Evolutionary conservation across 177 flowering plant genomes (phyloP).

Genomic region (Telopea speciosissima): DNA sequence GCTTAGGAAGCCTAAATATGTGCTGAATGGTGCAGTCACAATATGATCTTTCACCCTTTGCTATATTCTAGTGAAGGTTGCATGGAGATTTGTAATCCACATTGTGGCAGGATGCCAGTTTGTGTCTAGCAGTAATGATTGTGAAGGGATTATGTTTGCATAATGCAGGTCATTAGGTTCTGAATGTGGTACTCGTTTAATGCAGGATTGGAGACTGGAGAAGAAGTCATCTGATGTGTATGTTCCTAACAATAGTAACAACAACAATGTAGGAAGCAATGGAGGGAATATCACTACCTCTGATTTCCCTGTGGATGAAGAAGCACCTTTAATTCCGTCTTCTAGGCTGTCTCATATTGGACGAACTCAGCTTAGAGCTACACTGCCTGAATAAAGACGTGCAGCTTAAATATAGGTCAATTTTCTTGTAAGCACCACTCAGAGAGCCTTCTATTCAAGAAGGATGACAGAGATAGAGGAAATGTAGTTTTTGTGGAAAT

Average conservation of each 20-base stretch:
- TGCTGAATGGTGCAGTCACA: too few species aligned
- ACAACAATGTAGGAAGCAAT: background rate
- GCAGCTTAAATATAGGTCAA: background rate
- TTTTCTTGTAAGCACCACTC: slow-evolving; percentile 10
- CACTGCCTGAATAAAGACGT: slow-evolving; percentile 18
- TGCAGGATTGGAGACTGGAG: slow-evolving; percentile 76
- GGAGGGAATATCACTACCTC: slow-evolving; percentile 27
- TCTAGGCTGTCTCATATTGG: slow-evolving; percentile 76
- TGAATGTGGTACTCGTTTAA: background rate
- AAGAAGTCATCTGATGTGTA: slow-evolving; percentile 78
- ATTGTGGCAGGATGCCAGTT: too few species aligned
- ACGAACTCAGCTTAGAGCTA: slow-evolving; percentile 46
- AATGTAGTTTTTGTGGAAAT: too few species aligned
- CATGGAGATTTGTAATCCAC: too few species aligned
- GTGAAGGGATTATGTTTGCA: too few species aligned
- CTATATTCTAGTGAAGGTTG: too few species aligned
- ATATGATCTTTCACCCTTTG: too few species aligned
- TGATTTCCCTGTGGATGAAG: slow-evolving; percentile 56
- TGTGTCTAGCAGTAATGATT: too few species aligned
- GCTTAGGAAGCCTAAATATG: too few species aligned
- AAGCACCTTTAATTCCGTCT: slow-evolving; percentile 64
- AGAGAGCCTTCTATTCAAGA: background rate
- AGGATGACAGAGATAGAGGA: background rate
- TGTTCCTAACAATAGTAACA: slow-evolving; percentile 29
- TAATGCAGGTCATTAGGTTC: background rate